Evolutionary conservation across 352 stramenopile genomes (phyloP).

Genomic region (Phytophthora parvispora): DNA sequence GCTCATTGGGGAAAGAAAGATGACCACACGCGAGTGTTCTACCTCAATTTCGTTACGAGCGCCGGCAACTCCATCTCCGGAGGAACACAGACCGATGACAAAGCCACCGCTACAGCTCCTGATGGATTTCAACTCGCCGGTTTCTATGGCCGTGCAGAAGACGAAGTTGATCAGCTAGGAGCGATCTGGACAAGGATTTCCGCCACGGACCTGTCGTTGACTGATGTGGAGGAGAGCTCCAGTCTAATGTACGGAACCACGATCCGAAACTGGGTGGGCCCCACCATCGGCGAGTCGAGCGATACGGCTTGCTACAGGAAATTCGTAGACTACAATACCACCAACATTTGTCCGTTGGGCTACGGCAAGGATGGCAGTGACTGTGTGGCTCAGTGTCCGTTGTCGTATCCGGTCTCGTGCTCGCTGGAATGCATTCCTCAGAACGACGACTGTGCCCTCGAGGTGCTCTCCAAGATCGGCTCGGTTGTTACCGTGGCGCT

Average conservation of each 20-base stretch:
- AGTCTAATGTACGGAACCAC: slow-evolving; percentile 22
- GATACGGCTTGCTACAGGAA: slow-evolving; percentile 36
- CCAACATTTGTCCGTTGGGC: slow-evolving; percentile 34
- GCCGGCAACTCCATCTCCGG: slow-evolving; percentile 29
- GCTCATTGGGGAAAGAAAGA: slow-evolving; percentile 34
- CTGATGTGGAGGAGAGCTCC: slow-evolving; percentile 7
- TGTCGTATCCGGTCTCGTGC: slow-evolving; percentile 43
- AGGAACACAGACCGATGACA: slow-evolving; percentile 26
- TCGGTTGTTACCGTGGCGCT: slow-evolving; percentile 32
- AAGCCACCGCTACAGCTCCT: slow-evolving; percentile 14
- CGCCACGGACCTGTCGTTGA: slow-evolving; percentile 13
- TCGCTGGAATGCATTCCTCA: slow-evolving; percentile 57
- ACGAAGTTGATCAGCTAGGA: slow-evolving; percentile 36
- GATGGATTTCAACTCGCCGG: slow-evolving; percentile 29
- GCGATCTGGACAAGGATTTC: slow-evolving; percentile 39
- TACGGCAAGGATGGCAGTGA: slow-evolving; percentile 27
- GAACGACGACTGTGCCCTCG: slow-evolving; percentile 34
- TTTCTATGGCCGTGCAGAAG: slow-evolving; percentile 27
- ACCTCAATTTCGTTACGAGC: slow-evolving; percentile 29
- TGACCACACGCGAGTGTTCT: slow-evolving; percentile 31
- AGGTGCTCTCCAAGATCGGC: slow-evolving; percentile 33
- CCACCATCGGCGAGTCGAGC: slow-evolving; percentile 23
- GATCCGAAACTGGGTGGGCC: slow-evolving; percentile 33
- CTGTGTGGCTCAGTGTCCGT: slow-evolving; percentile 40
- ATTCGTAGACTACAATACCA: slow-evolving; percentile 26